phyloP scores from a whole-genome alignment of 768 basidiomycete species.

The Clitopilus hobsonii region DNA sequence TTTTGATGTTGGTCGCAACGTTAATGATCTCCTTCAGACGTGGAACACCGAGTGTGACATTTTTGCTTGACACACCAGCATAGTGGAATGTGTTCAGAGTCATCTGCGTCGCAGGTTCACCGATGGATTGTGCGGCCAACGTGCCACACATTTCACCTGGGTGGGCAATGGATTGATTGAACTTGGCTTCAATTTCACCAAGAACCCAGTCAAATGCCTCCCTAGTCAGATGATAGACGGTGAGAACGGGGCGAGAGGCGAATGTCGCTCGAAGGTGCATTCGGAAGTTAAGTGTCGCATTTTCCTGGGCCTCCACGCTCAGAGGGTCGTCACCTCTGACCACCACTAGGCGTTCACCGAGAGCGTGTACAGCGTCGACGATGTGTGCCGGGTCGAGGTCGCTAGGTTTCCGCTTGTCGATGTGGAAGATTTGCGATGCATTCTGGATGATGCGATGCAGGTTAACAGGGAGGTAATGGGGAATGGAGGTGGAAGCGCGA shows the following conservation, averaged over 20 bases:
- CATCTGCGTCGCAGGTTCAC: slow-evolving; percentile 99
- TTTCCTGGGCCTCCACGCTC: slow-evolving; percentile 74
- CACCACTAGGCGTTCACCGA: slow-evolving; percentile 75
- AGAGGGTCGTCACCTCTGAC: slow-evolving; percentile 83
- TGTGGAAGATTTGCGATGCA: slow-evolving; percentile 93
- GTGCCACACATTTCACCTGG: slow-evolving; percentile 99
- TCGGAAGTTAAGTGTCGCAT: slow-evolving; percentile 87
- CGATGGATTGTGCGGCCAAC: slow-evolving; percentile 96
- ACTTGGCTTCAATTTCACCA: slow-evolving; percentile 93
- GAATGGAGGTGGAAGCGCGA: slow-evolving; percentile 59
- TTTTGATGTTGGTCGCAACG: slow-evolving; percentile 97
- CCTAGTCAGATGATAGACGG: slow-evolving; percentile 80
- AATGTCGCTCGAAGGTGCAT: slow-evolving; percentile 92
- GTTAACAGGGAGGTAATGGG: slow-evolving; percentile 93
- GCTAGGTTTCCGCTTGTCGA: slow-evolving; percentile 89
- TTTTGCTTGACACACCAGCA: slow-evolving; percentile 99
- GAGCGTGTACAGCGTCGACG: slow-evolving; percentile 69
- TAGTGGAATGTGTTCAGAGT: slow-evolving; percentile 99
- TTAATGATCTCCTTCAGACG: slow-evolving; percentile 99
- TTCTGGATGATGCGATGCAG: slow-evolving; percentile 94
- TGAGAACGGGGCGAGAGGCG: slow-evolving; percentile 81
- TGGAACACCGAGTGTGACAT: slow-evolving; percentile 98
- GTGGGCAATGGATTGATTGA: slow-evolving; percentile 88
- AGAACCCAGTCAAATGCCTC: slow-evolving; percentile 99
- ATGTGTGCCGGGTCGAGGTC: slow-evolving; percentile 89